These are phyloP conservation scores for Colletotrichum spinosum DNA, from an alignment of 2,329 filamentous ascomycete genomes.

Conservation along the genomic window DNA sequence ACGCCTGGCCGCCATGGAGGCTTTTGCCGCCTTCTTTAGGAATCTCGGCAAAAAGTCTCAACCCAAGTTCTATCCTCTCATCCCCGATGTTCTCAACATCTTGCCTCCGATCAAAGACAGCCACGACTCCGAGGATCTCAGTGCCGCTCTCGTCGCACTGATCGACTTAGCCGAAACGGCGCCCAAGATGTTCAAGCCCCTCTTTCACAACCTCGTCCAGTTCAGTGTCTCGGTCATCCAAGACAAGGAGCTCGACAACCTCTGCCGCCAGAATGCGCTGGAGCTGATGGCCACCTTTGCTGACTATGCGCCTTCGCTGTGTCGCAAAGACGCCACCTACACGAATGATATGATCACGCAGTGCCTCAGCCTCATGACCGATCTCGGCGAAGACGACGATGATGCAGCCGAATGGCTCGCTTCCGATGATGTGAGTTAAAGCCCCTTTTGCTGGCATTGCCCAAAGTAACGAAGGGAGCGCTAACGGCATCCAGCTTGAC, in stretches of 20 bases:
- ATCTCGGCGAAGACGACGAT: slow-evolving; percentile 93
- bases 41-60: slow-evolving; percentile 90
- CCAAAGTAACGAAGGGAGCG: neutral
- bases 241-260: slow-evolving; percentile 92
- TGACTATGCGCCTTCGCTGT: slow-evolving; percentile 93
- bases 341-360: slow-evolving; percentile 98
- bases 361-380: slow-evolving; percentile 97
- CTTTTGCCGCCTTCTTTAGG: slow-evolving; percentile 95
- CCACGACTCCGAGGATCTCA: slow-evolving; percentile 89
- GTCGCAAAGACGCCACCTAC: slow-evolving; percentile 92
- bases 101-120: slow-evolving; percentile 93
- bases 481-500: slow-evolving; percentile 73
- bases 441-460: neutral
- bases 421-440: slow-evolving; percentile 81
- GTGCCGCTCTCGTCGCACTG: slow-evolving; percentile 87
- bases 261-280: slow-evolving; percentile 92
- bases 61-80: slow-evolving; percentile 85
- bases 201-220: slow-evolving; percentile 93
- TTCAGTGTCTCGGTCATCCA: slow-evolving; percentile 95
- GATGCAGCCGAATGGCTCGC: slow-evolving; percentile 94
- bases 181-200: slow-evolving; percentile 95
- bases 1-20: slow-evolving; percentile 93
- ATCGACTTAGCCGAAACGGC: slow-evolving; percentile 96
- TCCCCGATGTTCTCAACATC: slow-evolving; percentile 94
- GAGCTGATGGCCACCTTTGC: slow-evolving; percentile 99